These are phyloP conservation scores for Ophidiomyces ophidiicola DNA, from an alignment of 2,329 filamentous ascomycete species.

Conservation along the genomic window DNA sequence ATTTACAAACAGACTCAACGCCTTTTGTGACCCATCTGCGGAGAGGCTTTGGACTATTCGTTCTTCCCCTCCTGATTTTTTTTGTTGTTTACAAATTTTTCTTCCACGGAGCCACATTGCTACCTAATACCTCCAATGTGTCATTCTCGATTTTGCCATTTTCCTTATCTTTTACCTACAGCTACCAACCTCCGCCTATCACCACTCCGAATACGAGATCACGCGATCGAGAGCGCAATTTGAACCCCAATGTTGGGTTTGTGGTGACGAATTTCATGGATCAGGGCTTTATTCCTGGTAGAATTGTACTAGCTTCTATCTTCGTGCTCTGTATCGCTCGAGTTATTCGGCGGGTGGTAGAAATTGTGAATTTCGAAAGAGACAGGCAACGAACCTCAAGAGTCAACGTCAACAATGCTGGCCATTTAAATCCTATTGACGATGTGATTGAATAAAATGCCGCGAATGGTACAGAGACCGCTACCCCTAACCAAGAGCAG, in stretches of 20 bases:
- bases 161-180: conserved; percentile 21
- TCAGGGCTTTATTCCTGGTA: conserved; percentile 8
- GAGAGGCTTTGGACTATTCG: conserved; percentile 17
- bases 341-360: conserved; percentile 11
- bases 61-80: conserved; percentile 12
- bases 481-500: no score
- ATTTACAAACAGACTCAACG: conserved; percentile 36
- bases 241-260: conserved; percentile 3
- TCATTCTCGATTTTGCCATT: conserved; percentile 27
- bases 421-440: not conserved
- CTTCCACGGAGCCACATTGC: not conserved
- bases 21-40: conserved; percentile 25
- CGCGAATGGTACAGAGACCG: no score
- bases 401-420: not conserved
- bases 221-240: not conserved
- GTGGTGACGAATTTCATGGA: conserved; percentile 5
- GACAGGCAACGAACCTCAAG: not conserved
- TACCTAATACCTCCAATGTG: conserved; percentile 16
- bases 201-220: not conserved
- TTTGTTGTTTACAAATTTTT: not conserved
- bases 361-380: conserved; percentile 4
- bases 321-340: conserved; percentile 10
- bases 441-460: no score
- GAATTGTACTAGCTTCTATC: conserved; percentile 9
- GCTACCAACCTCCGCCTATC: not conserved